phyloP scores from a whole-genome alignment of 805 yeast species.

The Saccharomycopsis schoenii region DNA sequence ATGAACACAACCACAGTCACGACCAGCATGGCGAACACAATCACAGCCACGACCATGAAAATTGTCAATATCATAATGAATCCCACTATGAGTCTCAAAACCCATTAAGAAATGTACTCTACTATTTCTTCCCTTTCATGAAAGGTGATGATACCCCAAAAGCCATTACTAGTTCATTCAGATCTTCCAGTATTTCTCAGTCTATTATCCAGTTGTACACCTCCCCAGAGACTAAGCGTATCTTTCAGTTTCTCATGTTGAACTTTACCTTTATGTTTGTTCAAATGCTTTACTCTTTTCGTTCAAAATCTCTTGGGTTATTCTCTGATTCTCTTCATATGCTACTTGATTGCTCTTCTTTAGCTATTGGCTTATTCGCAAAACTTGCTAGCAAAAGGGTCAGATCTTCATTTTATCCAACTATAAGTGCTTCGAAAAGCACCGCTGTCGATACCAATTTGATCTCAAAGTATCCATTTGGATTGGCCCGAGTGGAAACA shows the following conservation, averaged over 20 bases:
- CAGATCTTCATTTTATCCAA: slow-evolving; percentile 23
- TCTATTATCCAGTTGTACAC: slow-evolving; percentile 28
- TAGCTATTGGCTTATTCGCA: slow-evolving; percentile 83
- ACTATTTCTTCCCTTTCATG: slow-evolving; percentile 16
- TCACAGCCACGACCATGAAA: slow-evolving; percentile 20
- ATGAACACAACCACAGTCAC: slow-evolving; percentile 10
- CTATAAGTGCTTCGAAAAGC: background rate
- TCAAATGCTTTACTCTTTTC: slow-evolving; percentile 82
- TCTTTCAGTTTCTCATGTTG: slow-evolving; percentile 74
- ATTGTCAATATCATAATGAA: slow-evolving; percentile 21
- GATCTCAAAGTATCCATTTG: slow-evolving; percentile 74
- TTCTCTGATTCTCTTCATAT: slow-evolving; percentile 91
- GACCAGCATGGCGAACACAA: slow-evolving; percentile 13
- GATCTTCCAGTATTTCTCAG: background rate
- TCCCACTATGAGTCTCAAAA: background rate
- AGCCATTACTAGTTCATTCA: background rate
- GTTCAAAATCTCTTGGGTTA: slow-evolving; percentile 86
- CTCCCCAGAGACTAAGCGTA: slow-evolving; percentile 72
- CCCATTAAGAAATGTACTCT: slow-evolving; percentile 11
- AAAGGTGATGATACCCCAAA: background rate
- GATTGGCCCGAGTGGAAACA: slow-evolving; percentile 75
- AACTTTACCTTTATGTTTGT: slow-evolving; percentile 92
- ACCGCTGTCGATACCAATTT: slow-evolving; percentile 26
- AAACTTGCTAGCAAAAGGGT: slow-evolving; percentile 50
- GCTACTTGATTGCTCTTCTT: slow-evolving; percentile 90